These are phyloP conservation scores for Alternaria tenuissima DNA, from an alignment of 2,329 filamentous ascomycete species.

Conservation along the genomic window DNA sequence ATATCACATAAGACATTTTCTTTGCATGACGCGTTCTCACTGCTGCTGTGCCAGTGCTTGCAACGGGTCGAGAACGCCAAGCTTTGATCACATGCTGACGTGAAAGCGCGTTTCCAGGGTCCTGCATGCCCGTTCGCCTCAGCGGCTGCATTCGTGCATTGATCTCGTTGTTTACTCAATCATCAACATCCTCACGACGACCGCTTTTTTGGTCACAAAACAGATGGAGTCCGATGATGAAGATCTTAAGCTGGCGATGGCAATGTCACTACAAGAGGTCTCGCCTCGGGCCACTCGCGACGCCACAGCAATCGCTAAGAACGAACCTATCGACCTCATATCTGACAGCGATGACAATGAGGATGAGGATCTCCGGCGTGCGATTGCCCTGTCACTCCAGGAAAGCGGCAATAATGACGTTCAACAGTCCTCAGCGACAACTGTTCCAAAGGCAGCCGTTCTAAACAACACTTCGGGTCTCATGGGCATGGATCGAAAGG, in stretches of 20 bases:
- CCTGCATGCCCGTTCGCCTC: background rate
- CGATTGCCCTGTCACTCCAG: conserved; percentile 41
- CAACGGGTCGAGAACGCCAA: background rate
- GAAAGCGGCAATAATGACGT: conserved; percentile 5
- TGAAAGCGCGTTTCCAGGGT: conserved; percentile 23
- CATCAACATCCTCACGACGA: conserved; percentile 8
- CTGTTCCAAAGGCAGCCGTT: background rate
- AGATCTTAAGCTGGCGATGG: conserved; percentile 38
- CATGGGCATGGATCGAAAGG: conserved; percentile 73
- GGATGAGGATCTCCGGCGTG: conserved; percentile 34
- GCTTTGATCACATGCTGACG: conserved; percentile 31
- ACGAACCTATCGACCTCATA: conserved; percentile 26
- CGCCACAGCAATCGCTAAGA: background rate
- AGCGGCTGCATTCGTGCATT: background rate
- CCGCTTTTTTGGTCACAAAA: background rate
- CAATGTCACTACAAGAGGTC: conserved; percentile 40
- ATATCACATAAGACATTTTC: background rate
- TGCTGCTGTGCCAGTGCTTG: background rate
- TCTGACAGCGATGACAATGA: conserved; percentile 30
- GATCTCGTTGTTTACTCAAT: background rate
- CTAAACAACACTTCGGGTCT: conserved; percentile 32
- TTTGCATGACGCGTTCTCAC: background rate
- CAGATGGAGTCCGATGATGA: conserved; percentile 42
- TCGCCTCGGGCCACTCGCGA: background rate
- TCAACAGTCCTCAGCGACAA: background rate